phyloP scores from a whole-genome alignment of 202 grass and related monocot species.

The Thinopyrum obtusiflorum region DNA sequence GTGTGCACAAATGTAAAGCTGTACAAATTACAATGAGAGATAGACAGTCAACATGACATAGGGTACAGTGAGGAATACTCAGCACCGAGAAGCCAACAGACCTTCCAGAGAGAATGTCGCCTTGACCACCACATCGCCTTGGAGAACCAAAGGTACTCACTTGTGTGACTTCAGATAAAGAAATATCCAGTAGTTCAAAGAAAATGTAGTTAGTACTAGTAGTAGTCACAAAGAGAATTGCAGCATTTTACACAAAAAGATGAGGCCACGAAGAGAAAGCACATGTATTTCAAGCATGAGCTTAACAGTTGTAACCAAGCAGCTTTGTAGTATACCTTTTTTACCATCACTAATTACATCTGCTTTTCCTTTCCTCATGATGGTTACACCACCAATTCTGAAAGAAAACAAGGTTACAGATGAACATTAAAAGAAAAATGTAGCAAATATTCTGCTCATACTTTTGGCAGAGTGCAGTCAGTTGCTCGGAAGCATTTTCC shows the following conservation, averaged over 20 bases:
- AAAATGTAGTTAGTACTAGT: not conserved
- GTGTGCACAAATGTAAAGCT: not conserved
- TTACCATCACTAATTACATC: constrained; percentile 89
- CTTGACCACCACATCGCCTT: constrained; percentile 94
- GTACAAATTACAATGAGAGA: not conserved
- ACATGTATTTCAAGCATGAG: not conserved
- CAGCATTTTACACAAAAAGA: not conserved
- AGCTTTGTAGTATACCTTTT: constrained; percentile 52
- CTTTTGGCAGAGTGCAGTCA: constrained; percentile 57
- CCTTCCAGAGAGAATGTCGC: constrained; percentile 97
- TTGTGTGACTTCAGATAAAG: constrained; percentile 54
- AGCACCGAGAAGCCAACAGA: constrained; percentile 10
- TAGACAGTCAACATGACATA: not conserved
- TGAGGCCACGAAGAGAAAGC: not conserved
- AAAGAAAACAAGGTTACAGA: not conserved
- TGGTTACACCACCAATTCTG: constrained; percentile 85
- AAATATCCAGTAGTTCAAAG: constrained; percentile 23
- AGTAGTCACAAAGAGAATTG: not conserved
- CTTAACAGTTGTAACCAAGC: not conserved
- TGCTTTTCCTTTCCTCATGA: constrained; percentile 85
- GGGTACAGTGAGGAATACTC: not conserved
- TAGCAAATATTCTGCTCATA: constrained; percentile 32
- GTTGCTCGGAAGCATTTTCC: constrained; percentile 56
- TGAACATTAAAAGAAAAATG: not conserved
- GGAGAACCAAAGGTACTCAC: constrained; percentile 90